Conservation (phyloP, 208 protist species). For the Herpetomonas tarakana region DNA sequence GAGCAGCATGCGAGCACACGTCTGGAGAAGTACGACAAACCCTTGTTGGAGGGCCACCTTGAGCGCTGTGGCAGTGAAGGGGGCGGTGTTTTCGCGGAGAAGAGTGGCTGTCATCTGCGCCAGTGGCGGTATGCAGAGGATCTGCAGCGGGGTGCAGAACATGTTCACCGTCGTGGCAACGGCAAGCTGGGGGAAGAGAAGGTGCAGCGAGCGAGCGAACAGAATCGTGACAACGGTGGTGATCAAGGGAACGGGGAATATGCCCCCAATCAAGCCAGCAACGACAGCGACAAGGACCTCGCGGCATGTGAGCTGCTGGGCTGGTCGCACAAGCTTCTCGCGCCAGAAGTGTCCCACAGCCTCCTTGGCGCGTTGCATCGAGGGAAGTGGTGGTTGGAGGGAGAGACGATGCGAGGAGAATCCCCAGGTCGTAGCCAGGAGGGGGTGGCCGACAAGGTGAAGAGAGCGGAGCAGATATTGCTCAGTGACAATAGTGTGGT, state of each 20-base stretch:
- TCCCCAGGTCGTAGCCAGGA: no score
- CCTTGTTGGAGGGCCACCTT: conserved; percentile 14
- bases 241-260: conserved; percentile 55
- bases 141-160: conserved; percentile 40
- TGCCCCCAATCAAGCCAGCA: conserved; percentile 37
- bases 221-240: conserved; percentile 32
- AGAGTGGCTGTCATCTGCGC: conserved; percentile 11
- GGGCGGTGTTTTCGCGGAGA: conserved; percentile 7
- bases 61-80: conserved; percentile 30
- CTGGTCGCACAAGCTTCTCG: conserved; percentile 28
- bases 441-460: no score
- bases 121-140: conserved; percentile 38
- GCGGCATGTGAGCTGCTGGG: conserved; percentile 14
- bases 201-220: conserved; percentile 12
- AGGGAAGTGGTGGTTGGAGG: no score
- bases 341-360: conserved; percentile 1
- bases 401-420: no score
- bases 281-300: conserved; percentile 24
- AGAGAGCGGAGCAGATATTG: no score
- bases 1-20: conserved; percentile 30
- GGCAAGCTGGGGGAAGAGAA: conserved; percentile 19
- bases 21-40: conserved; percentile 16
- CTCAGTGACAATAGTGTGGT: no score
- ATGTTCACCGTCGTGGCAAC: conserved; percentile 38
- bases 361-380: conserved; percentile 5